phyloP scores from a whole-genome alignment of 2,329 filamentous ascomycete genomes.

The Phaeosphaeriaceae sp. region DNA sequence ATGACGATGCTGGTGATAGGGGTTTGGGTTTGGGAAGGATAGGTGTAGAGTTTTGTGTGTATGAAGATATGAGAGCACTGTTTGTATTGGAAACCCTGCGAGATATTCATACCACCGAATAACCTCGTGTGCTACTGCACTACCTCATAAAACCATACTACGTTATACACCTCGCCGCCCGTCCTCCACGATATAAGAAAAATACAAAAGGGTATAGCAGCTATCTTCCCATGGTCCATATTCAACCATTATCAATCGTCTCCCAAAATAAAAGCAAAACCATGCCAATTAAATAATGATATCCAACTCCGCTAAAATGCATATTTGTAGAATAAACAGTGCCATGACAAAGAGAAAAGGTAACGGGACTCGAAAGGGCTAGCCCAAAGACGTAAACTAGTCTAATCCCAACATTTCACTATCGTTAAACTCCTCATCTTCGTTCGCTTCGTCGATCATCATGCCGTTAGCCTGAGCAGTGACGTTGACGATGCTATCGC shows the following conservation, averaged over 20 bases:
- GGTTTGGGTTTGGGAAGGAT: neutral
- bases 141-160: neutral
- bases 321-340: neutral
- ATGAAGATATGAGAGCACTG: no score
- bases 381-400: constrained; percentile 8
- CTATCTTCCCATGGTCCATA: neutral
- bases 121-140: neutral
- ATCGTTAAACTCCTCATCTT: constrained; percentile 53
- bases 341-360: neutral
- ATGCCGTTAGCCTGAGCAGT: constrained; percentile 45
- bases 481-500: constrained; percentile 44
- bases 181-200: neutral
- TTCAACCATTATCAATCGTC: no score
- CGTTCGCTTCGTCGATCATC: constrained; percentile 47
- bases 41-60: neutral
- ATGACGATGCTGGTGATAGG: neutral
- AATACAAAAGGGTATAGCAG: neutral
- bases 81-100: no score
- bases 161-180: neutral
- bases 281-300: constrained; percentile 21
- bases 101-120: no score
- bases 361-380: neutral
- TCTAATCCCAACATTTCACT: constrained; percentile 53
- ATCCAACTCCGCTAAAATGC: constrained; percentile 5
- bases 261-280: constrained; percentile 5